phyloP scores from a whole-genome alignment of 495 filamentous ascomycete genomes.

The Lichina pygmaea region DNA sequence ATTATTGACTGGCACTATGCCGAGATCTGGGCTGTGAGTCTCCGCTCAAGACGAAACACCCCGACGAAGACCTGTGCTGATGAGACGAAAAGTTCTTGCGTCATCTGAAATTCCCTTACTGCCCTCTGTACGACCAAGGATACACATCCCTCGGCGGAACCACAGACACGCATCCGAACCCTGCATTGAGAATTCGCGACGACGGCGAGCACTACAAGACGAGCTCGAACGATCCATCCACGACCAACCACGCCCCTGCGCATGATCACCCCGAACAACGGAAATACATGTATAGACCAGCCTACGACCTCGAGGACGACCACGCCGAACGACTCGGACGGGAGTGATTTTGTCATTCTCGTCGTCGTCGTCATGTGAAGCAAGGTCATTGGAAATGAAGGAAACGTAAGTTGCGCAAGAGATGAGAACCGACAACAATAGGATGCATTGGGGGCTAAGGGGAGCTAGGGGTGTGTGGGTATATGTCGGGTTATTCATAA shows the following conservation, averaged over 20 bases:
- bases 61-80: not conserved
- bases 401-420: no score
- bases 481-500: no score
- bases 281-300: conserved; percentile 34
- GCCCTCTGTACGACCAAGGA: conserved; percentile 57
- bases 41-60: not conserved
- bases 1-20: conserved; percentile 95
- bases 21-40: conserved; percentile 65
- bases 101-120: conserved; percentile 52
- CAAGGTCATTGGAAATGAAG: no score
- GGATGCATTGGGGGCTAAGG: no score
- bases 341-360: conserved; percentile 10
- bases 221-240: not conserved
- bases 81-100: conserved; percentile 39
- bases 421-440: no score
- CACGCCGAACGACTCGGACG: conserved; percentile 65
- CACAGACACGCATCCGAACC: conserved; percentile 79
- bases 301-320: conserved; percentile 68
- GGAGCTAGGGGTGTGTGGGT: no score
- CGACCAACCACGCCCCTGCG: not conserved
- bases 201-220: no score
- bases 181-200: conserved; percentile 20
- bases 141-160: conserved; percentile 75
- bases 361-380: no score
- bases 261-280: not conserved